Conservation (phyloP, 129 eudicot species). For the Flaveria brownii region DNA sequence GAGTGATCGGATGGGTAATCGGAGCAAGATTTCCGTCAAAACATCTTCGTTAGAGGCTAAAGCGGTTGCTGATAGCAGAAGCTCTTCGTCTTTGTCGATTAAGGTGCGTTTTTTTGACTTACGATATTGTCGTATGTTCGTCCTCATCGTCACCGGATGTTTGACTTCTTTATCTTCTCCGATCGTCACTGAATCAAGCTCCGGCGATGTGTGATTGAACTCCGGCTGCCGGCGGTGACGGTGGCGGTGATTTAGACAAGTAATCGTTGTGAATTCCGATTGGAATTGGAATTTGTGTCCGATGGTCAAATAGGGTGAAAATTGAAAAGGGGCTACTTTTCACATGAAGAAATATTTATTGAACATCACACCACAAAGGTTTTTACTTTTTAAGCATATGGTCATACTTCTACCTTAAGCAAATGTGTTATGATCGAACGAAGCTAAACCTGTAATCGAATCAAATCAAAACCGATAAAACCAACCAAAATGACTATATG, state of each 20-base stretch:
- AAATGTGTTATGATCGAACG: no score
- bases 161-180: constrained; percentile 2
- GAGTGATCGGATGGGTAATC: constrained; percentile 51
- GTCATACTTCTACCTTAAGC: no score
- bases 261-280: constrained; percentile 7
- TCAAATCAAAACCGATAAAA: no score
- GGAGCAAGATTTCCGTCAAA: constrained; percentile 44
- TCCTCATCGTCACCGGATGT: constrained; percentile 23
- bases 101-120: constrained; percentile 11
- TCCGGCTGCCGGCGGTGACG: constrained; percentile 3
- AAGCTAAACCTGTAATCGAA: no score
- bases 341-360: background rate
- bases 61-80: constrained; percentile 26
- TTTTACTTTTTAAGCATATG: no score
- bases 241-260: constrained; percentile 24
- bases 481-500: no score
- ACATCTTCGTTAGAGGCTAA: constrained; percentile 48
- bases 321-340: constrained; percentile 7
- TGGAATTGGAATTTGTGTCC: constrained; percentile 19
- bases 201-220: background rate
- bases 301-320: background rate
- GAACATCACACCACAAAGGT: background rate
- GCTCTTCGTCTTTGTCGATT: constrained; percentile 10
- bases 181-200: constrained; percentile 2
- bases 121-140: constrained; percentile 29